Base-by-base conservation (phyloP, 306 rosid genomes). In the Spatholobus suberectus region DNA sequence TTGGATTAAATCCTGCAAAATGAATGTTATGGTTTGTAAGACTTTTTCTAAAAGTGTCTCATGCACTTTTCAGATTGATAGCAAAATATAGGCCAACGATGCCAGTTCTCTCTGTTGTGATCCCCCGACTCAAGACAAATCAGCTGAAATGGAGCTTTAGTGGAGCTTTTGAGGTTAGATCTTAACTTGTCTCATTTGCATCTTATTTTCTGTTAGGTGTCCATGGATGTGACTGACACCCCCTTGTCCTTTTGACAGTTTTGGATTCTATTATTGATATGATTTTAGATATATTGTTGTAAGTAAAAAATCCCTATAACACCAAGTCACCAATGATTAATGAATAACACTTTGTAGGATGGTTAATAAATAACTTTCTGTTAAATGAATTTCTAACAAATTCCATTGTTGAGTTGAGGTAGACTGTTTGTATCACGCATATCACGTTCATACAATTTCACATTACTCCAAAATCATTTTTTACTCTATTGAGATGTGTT, bases 131-230 rank as follows among this genome's bases (percentile, higher is more conserved):
- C 1, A 89, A 75, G 89, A 90, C 97, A 73, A 88, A 94, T 86
- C 97, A 92, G 75, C 90, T 94, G n/a, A 92, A 87, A 81, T 94
- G 98, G 98, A 92, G 97, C 90, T 96, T 96, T 73, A 91, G 61
- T 75, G 99, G 99, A 80, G 98, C 99, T 79, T 96, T 96, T 85
- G 98, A 92, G 99, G 99, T 96, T 61, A 47, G 84, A 29, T 82
- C 66, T 72, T 79, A 69, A 85, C 34, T 29, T 59, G 79, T 79
- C 74, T 66, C 47, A 21, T 29, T 26, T 77, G 34, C 43, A 37
- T 23, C 66, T 27, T 85, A 32, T 62, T 73, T 34, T 70, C 75
- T 38, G 75, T 69, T 47, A 20, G 37, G 5, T 35, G 80, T 61
- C 72, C 11, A 18, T 71, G 68, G 38, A 77, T 81, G 23, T 44